Evolutionary conservation across 345 rosid species (phyloP), one percentile per base, ranked within the genome.

Genomic region (Bruguiera sexangula): DNA sequence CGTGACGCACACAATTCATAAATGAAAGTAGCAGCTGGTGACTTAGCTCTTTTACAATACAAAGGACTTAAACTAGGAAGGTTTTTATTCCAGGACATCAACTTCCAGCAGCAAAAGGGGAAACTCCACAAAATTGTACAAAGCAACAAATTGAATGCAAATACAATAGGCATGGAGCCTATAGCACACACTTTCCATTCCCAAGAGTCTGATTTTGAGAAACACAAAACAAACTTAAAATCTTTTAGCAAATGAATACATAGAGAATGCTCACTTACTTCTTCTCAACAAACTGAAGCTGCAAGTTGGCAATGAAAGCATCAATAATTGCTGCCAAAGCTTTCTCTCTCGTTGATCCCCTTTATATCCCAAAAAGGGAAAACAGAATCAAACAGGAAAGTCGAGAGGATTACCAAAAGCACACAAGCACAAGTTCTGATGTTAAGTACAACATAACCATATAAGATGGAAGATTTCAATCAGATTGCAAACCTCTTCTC

Each of bases 291-390:
- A 92, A 95, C 72, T 87, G 85, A 69, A 80, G 82, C 81, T 86
- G 96, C 88, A 95, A 65, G 53, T 81, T 79, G 65, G 73, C 79
- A 78, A 75, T 90, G 78, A 92, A 95, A 54, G 97, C 89, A 3
- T 88, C 92, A 21, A 86, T 77, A 69, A 90, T 92, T 8, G 82
- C 60, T 19, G 77, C 70, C 82, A 95, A 66, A 63, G 99, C 96
- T 70, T 80, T 88, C 85, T 92, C 99, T 78, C 96, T 84, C 1
- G 93, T 95, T 13, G 96, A 73, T 74, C 89, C 87, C 89, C 99
- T 95, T 34, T 54, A 81, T 22, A 43, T 43, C 4, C 69, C 72
- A 65, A 21, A 73, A 69, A 29, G 61, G 56, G 73, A 22, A 69
- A 54, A 34, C 61, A 36, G 31, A 34, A 11, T n/a, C 0, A 36